phyloP scores from a whole-genome alignment of 495 filamentous ascomycete species.

The Aspergillus campestris region DNA sequence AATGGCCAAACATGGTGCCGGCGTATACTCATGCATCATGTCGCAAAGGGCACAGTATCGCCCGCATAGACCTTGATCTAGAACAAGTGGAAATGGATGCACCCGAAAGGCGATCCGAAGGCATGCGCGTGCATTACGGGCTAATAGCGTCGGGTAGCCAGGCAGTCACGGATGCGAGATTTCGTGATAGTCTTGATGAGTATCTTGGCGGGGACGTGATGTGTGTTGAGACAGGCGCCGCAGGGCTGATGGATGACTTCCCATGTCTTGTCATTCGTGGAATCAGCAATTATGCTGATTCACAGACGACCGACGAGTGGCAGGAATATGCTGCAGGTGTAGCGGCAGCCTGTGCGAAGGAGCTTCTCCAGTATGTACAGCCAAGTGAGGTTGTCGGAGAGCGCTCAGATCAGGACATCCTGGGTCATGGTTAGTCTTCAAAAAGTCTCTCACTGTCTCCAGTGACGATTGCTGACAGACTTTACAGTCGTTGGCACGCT shows the following conservation, averaged over 20 bases:
- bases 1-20: too few species aligned
- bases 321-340: slow-evolving; percentile 24
- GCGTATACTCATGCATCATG: too few species aligned
- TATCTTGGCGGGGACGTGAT: slow-evolving; percentile 12
- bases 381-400: not conserved
- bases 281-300: slow-evolving; percentile 29
- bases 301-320: slow-evolving; percentile 27
- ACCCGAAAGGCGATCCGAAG: too few species aligned
- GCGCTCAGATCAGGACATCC: too few species aligned
- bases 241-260: slow-evolving; percentile 17
- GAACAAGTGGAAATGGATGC: too few species aligned
- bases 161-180: slow-evolving; percentile 5
- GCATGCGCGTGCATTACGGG: not conserved
- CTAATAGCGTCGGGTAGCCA: not conserved
- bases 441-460: too few species aligned
- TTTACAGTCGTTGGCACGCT: too few species aligned
- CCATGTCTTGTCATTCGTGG: slow-evolving; percentile 23
- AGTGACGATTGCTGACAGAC: too few species aligned
- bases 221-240: slow-evolving; percentile 29
- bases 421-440: too few species aligned
- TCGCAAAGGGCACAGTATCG: too few species aligned
- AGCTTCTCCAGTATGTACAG: slow-evolving; percentile 6
- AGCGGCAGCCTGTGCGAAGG: slow-evolving; percentile 15
- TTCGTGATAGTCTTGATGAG: slow-evolving; percentile 15
- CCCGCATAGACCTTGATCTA: too few species aligned